Conservation (phyloP, 228 moss, liverwort and hornwort species). For the Sphagnum magellanicum region DNA sequence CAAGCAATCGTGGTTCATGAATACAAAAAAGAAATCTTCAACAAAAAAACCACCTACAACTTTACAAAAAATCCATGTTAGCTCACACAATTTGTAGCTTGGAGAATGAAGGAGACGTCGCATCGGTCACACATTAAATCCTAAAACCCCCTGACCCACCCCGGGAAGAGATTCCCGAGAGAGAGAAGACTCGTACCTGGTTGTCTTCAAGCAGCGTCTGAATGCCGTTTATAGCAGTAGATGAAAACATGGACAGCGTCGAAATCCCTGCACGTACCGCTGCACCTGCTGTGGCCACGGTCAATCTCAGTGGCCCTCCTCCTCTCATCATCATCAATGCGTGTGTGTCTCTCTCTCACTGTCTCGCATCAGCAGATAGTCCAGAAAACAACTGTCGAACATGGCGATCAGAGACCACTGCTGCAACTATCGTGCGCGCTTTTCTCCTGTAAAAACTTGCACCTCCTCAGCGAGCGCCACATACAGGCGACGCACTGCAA, state of each 20-base stretch:
- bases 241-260: slow-evolving; percentile 72
- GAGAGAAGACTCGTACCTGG: slow-evolving; percentile 29
- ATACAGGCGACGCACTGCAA: too few relatives aligned
- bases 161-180: too few relatives aligned
- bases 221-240: slow-evolving; percentile 57
- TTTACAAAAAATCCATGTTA: too few relatives aligned
- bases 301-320: slow-evolving; percentile 51
- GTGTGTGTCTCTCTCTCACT: too few relatives aligned
- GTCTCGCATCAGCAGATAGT: too few relatives aligned
- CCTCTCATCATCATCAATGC: slow-evolving; percentile 17
- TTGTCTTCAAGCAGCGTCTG: slow-evolving; percentile 61
- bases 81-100: background rate
- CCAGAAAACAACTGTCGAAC: too few relatives aligned
- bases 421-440: too few relatives aligned
- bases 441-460: too few relatives aligned
- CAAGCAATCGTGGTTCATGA: background rate
- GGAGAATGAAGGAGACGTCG: background rate
- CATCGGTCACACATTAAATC: background rate
- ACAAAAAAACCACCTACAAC: background rate
- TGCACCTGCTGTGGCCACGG: slow-evolving; percentile 64
- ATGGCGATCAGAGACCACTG: too few relatives aligned
- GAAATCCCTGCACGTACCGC: slow-evolving; percentile 75
- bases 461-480: too few relatives aligned
- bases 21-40: background rate
- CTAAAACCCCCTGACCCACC: background rate